phyloP scores from a whole-genome alignment of 1,284 basidiomycete species.

The Anthracocystis walkeri region DNA sequence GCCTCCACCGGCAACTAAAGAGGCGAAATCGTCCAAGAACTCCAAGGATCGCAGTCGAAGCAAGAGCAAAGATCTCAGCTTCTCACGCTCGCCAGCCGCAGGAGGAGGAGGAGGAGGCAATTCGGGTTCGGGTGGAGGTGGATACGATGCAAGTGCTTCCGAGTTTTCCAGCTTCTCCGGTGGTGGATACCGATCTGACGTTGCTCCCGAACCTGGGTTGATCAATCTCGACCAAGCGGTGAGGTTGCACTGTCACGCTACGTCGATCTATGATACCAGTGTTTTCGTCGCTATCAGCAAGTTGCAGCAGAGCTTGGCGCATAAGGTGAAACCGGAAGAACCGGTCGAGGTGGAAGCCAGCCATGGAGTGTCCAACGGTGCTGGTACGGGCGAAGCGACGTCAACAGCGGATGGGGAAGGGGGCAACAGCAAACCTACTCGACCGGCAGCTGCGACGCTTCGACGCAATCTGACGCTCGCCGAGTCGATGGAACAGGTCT shows the following conservation, averaged over 20 bases:
- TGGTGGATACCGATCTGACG: constrained; percentile 36
- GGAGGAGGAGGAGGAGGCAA: constrained; percentile 30
- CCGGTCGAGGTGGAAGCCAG: constrained; percentile 74
- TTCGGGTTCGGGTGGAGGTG: constrained; percentile 39
- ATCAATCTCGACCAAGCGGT: constrained; percentile 64
- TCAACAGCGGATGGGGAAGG: constrained; percentile 10
- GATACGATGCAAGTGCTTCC: constrained; percentile 49
- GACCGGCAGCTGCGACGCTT: constrained; percentile 24
- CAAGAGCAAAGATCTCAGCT: constrained; percentile 43
- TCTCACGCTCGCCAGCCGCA: constrained; percentile 42
- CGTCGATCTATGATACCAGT: constrained; percentile 88
- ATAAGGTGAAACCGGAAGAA: constrained; percentile 78
- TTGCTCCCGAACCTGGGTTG: constrained; percentile 39
- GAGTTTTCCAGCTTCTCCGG: constrained; percentile 56
- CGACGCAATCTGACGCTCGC: constrained; percentile 36
- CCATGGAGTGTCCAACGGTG: constrained; percentile 3
- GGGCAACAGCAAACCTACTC: constrained; percentile 15
- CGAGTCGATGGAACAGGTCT: constrained; percentile 56
- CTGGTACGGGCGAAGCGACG: not conserved
- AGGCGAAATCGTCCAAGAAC: constrained; percentile 24
- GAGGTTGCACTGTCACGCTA: constrained; percentile 78
- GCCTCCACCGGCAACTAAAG: constrained; percentile 21
- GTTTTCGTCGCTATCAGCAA: constrained; percentile 88
- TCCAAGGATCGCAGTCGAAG: constrained; percentile 38
- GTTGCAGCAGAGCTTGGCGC: constrained; percentile 73